Percentiles rank a stretch among this genome's conserved stretches.
Evolutionary conservation across 164 flowering plant genomes (phyloP).

Genomic region (Stephania cephalantha): DNA sequence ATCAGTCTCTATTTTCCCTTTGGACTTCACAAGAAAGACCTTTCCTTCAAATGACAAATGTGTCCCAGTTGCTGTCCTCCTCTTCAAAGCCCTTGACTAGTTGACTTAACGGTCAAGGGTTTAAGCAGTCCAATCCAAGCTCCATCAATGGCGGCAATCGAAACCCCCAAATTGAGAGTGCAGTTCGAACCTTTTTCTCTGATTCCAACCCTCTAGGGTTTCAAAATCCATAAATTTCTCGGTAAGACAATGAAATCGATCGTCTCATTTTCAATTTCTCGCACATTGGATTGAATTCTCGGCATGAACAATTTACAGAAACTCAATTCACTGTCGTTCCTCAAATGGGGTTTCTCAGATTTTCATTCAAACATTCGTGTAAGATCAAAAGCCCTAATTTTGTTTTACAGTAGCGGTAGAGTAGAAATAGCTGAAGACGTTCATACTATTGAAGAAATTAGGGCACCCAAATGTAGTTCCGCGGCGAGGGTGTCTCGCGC

Average conservation of each 20-base stretch:
- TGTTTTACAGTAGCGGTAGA: slow-evolving; percentile 2
- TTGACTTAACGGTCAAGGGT: too few relatives aligned
- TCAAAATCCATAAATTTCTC: neutral
- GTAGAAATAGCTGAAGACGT: neutral
- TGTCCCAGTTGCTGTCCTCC: neutral
- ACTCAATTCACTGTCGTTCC: neutral
- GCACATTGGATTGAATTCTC: neutral
- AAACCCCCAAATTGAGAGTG: too few relatives aligned
- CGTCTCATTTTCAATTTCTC: neutral
- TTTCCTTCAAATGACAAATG: neutral
- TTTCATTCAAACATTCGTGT: neutral
- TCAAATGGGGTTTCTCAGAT: slow-evolving; percentile 7
- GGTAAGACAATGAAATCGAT: neutral
- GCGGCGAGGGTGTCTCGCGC: neutral
- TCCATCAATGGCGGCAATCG: neutral
- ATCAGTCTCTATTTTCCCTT: too few relatives aligned
- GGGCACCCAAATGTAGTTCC: neutral
- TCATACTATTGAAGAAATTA: neutral
- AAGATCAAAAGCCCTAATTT: neutral
- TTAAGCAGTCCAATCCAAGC: neutral
- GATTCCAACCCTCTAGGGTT: neutral
- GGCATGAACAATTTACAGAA: slow-evolving; percentile 9
- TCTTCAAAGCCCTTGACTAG: too few relatives aligned
- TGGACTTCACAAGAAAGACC: too few relatives aligned
- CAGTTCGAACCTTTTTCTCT: too few relatives aligned